Base-by-base conservation (phyloP, 192 early-diverging fungal species). In the Geosiphon pyriformis region DNA sequence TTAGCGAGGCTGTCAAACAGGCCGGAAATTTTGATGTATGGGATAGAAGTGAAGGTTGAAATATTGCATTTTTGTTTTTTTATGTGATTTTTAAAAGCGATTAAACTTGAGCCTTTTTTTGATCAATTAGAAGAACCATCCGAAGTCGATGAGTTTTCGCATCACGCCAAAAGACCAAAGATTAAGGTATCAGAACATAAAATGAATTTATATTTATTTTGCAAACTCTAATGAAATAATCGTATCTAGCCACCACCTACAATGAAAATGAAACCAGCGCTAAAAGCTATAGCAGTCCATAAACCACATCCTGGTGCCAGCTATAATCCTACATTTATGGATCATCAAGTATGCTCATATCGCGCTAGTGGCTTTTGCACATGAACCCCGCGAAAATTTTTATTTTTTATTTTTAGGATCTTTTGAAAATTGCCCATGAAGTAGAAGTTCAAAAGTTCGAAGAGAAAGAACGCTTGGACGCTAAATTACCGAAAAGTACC, bases 261-360 rank as follows among this genome's bases (percentile, higher is more conserved):
- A 0, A 65, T 82, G 33, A 74, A 69, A 31, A 47, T 73, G 47
- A 86, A 75, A 65, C 80, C 76, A n/a, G 55, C 78, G 33, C 78
- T 58, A 0, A 62, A 51, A 12, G 59, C 87, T 18, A 83, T 88
- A 0, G 90, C 90, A 2, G 86, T 98, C 1, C 77, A 84, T 32
- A 74, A 89, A 37, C 82, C 88, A 25, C 88, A 94, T 59, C 85
- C 90, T 1, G 96, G 96, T 49, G 82, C 90, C 0, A 96, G 94
- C 17, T 98, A 98, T 76, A 92, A 93, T 56, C 96, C 96, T 7
- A 78, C 80, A 12, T 80, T 86, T 68, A 76, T 82, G 54, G 90
- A 92, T 47, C 94, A 96, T 79, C 86, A 93, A 71, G 75, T 61
- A 29, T 54, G 26, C 3, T 27, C 47, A 20, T 67, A 25, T n/a